Evolutionary conservation across 352 stramenopile genomes (phyloP).

Genomic region (Pythium aphanidermatum): DNA sequence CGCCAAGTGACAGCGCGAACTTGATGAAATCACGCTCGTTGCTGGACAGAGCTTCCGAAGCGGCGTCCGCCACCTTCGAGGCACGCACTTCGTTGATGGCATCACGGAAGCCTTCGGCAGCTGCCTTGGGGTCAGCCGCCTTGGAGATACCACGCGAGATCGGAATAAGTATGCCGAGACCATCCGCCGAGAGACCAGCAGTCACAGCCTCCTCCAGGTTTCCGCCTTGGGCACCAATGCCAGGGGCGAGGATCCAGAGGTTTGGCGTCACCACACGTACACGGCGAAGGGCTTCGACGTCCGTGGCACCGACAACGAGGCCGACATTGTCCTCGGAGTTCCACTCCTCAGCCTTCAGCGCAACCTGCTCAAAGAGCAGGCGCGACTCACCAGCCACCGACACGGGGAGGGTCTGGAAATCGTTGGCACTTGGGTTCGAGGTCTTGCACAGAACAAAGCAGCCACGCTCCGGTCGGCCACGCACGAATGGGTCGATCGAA

Average conservation of each 20-base stretch:
- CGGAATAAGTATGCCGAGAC: constrained; percentile 93
- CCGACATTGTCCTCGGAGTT: constrained; percentile 90
- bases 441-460: constrained; percentile 99
- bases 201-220: constrained; percentile 88
- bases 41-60: background rate
- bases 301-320: constrained; percentile 97
- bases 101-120: constrained; percentile 88
- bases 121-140: constrained; percentile 81
- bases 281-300: constrained; percentile 86
- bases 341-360: constrained; percentile 87
- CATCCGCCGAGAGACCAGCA: constrained; percentile 76
- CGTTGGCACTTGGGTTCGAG: constrained; percentile 96
- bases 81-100: constrained; percentile 91
- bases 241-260: constrained; percentile 97
- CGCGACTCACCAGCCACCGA: constrained; percentile 16
- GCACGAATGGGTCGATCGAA: constrained; percentile 96
- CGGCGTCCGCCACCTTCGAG: constrained; percentile 28
- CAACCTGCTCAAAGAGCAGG: constrained; percentile 88
- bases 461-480: constrained; percentile 71
- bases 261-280: constrained; percentile 80
- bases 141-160: constrained; percentile 96
- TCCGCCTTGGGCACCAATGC: constrained; percentile 92
- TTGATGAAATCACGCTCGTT: constrained; percentile 94
- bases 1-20: constrained; percentile 92
- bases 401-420: constrained; percentile 90